These are phyloP conservation scores for Taphrina betulina DNA, from an alignment of 1,139 yeast species.

Conservation along the genomic window DNA sequence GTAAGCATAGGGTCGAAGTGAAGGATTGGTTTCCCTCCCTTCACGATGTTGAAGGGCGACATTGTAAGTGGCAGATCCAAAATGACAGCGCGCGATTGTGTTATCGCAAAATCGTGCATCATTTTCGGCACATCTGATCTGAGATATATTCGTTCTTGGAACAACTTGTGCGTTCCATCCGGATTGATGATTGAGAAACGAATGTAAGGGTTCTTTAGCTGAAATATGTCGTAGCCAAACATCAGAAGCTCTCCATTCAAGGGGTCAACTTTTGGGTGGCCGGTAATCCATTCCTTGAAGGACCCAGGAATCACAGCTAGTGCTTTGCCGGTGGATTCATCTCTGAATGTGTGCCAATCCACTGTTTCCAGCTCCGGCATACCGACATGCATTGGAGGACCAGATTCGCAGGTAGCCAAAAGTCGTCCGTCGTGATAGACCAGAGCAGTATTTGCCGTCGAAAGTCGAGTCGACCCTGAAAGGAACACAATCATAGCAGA, in stretches of 20 bases:
- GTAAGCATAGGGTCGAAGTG: constrained; percentile 12
- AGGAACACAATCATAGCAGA: constrained; percentile 26
- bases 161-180: constrained; percentile 24
- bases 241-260: constrained; percentile 27
- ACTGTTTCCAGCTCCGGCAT: constrained; percentile 30
- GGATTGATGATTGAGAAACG: constrained; percentile 19
- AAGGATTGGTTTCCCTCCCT: constrained; percentile 29
- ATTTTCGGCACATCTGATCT: constrained; percentile 23
- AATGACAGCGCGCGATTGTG: constrained; percentile 19
- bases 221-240: constrained; percentile 34
- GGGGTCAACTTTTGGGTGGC: constrained; percentile 33
- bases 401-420: constrained; percentile 31
- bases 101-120: constrained; percentile 34
- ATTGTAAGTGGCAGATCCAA: constrained; percentile 30
- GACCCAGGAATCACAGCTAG: constrained; percentile 21
- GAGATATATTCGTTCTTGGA: constrained; percentile 28
- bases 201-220: constrained; percentile 26
- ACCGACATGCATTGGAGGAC: constrained; percentile 31
- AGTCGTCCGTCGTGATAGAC: constrained; percentile 31
- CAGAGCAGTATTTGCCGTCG: constrained; percentile 31
- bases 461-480: constrained; percentile 26
- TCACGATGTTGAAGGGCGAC: constrained; percentile 32
- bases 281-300: constrained; percentile 31
- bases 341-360: constrained; percentile 30
- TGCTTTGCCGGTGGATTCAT: background rate